These are phyloP conservation scores for Phaffomyces opuntiae DNA, from an alignment of 805 yeast species.

Conservation along the genomic window DNA sequence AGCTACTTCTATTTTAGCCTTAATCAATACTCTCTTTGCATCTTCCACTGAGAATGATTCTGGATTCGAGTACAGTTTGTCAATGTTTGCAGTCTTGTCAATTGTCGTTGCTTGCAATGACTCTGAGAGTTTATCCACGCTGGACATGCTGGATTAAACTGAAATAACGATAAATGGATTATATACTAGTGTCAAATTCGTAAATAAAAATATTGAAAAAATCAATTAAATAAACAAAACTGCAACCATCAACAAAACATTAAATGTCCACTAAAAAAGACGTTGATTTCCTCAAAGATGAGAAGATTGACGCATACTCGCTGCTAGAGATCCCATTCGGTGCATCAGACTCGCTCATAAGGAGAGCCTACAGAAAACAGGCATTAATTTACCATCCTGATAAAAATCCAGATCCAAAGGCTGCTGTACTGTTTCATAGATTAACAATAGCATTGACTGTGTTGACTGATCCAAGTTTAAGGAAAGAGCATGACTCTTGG, in stretches of 20 bases:
- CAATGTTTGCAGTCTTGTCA: neutral
- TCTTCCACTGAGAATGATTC: neutral
- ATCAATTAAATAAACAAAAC: neutral
- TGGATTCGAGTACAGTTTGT: neutral
- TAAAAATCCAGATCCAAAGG: conserved; percentile 74
- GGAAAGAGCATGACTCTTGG: conserved; percentile 66
- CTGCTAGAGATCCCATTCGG: conserved; percentile 54
- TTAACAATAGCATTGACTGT: conserved; percentile 79
- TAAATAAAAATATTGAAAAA: neutral
- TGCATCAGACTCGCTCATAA: conserved; percentile 58
- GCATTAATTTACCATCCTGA: conserved; percentile 81
- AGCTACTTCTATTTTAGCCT: neutral
- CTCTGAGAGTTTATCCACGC: no score
- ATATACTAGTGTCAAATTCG: no score
- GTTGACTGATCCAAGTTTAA: conserved; percentile 70
- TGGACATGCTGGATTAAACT: neutral
- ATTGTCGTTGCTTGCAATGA: neutral
- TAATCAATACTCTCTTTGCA: neutral
- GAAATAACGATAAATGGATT: no score
- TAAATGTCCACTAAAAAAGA: conserved; percentile 17
- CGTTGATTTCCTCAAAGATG: conserved; percentile 12
- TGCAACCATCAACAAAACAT: neutral
- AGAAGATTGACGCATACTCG: conserved; percentile 40
- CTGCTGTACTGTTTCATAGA: conserved; percentile 87
- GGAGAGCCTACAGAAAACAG: conserved; percentile 72